Percentiles rank a stretch among this genome's conserved stretches.
phyloP scores from a whole-genome alignment of 2,329 filamentous ascomycete genomes.

The Alternaria solani region DNA sequence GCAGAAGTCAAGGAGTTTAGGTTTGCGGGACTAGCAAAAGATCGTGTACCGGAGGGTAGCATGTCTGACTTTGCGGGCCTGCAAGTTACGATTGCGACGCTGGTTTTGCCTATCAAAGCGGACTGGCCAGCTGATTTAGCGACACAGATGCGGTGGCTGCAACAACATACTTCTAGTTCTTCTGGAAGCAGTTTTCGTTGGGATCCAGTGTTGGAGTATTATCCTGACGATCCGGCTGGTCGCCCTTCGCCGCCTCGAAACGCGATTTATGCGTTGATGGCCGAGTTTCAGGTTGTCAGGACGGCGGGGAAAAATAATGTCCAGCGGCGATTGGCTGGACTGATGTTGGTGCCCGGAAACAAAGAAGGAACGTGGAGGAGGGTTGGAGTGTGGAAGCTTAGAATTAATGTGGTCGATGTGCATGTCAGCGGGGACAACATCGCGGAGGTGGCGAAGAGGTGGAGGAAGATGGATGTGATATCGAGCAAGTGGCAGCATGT shows the following conservation, averaged over 20 bases:
- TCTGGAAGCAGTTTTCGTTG: neutral
- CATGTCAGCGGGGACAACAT: neutral
- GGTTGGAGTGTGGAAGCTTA: constrained; percentile 16
- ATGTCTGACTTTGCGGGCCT: neutral
- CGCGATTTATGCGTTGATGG: neutral
- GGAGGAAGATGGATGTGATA: neutral
- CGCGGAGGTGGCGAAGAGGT: constrained; percentile 3
- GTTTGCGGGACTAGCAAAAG: neutral
- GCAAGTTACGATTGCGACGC: neutral
- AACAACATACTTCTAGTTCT: neutral
- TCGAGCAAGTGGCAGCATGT: neutral
- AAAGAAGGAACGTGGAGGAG: constrained; percentile 8
- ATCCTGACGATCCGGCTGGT: neutral
- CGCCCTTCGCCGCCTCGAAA: neutral
- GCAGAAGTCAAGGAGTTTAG: neutral
- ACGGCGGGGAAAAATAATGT: constrained; percentile 2
- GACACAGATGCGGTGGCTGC: neutral
- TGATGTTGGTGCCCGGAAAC: constrained; percentile 4
- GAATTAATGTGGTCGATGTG: neutral
- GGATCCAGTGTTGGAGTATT: constrained; percentile 8
- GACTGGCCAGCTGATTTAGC: neutral
- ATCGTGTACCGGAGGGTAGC: neutral
- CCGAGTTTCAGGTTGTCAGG: constrained; percentile 12
- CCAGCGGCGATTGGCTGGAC: constrained; percentile 7
- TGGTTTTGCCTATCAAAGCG: neutral